Percentiles rank a stretch among this genome's conserved stretches.
Evolutionary conservation across 2,329 filamentous ascomycete species (phyloP).

Genomic region (Amylocarpus encephaloides): DNA sequence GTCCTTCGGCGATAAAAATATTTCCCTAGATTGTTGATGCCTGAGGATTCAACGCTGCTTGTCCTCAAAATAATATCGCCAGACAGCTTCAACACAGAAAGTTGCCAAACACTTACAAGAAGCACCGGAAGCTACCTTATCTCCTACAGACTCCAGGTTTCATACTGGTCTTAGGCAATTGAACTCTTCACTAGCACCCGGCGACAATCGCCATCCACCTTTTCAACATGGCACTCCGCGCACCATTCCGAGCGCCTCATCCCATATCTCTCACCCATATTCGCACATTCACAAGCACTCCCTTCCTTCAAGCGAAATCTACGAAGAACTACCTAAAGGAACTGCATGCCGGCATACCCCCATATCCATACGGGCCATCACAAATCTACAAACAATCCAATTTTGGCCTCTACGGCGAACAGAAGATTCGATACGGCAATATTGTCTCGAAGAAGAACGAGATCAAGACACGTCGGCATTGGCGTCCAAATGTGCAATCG

Average conservation of each 20-base stretch:
- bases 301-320: slow-evolving; percentile 30
- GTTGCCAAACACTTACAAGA: no score
- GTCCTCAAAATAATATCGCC: no score
- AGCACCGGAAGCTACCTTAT: no score
- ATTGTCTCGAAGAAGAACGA: slow-evolving; percentile 62
- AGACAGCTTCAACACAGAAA: no score
- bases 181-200: neutral
- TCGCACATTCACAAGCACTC: slow-evolving; percentile 31
- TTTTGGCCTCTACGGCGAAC: slow-evolving; percentile 62
- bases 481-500: slow-evolving; percentile 62
- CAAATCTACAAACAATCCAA: slow-evolving; percentile 75
- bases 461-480: slow-evolving; percentile 64
- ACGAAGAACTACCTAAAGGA: slow-evolving; percentile 32
- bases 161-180: neutral
- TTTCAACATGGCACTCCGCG: neutral
- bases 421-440: slow-evolving; percentile 74
- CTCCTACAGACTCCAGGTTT: neutral
- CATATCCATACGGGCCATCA: slow-evolving; percentile 68
- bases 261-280: slow-evolving; percentile 25
- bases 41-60: no score
- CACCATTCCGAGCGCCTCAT: slow-evolving; percentile 19
- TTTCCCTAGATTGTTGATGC: no score
- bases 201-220: neutral
- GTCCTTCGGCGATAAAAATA: no score
- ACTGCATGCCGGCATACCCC: slow-evolving; percentile 38